Base-by-base conservation (phyloP, 2,329 filamentous ascomycete species). In the Torrubiellomyces zombiae region DNA sequence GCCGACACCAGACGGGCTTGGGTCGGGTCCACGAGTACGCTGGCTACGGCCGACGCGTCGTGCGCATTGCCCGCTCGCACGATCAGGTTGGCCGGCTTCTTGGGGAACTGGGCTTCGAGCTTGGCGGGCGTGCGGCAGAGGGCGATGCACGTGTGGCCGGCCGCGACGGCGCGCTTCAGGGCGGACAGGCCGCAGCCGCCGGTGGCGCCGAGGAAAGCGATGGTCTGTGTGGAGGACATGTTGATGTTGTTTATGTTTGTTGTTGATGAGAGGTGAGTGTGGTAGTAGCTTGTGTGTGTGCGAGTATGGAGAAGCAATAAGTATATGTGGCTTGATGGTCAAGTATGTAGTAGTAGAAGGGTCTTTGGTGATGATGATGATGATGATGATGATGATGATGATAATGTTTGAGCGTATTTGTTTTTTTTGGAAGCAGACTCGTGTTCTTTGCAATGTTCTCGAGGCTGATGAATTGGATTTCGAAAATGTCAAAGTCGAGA, bases 101-200 rank as follows among this genome's bases (percentile, higher is more conserved):
- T 26, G 1, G 43, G 35, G 28, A 49, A 43, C 24, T 53, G 31
- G 6, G 41, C 33, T 21, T 38, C 32, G 27, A 60, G 44, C 32
- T 60, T 60, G 21, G 42, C 35, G 10, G 55, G 50, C 9, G 38
- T 51, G 32, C 56, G 53, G 35, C 42, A 51, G 19, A 59, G 45
- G 31, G 45, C 53, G 28, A 49, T 40, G 42, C 53, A 56, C 16
- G 37, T 41, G 38, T 51, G 41, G 21, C 49, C 50, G n/a, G 42
- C 42, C 19, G 40, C 38, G 15, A 60, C 40, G 20, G 47, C 39
- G 23, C 37, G 39, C 14, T 44, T 42, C 30, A 60, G 52, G 13
- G 47, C 40, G 10, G 45, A 35, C 32, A 53, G 44, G 21, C 51
- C 51, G 31, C 44, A 50, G 27, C 55, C 56, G 21, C 44, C 48